phyloP scores from a whole-genome alignment of 441 rosid genomes.

The Populus hybrid region DNA sequence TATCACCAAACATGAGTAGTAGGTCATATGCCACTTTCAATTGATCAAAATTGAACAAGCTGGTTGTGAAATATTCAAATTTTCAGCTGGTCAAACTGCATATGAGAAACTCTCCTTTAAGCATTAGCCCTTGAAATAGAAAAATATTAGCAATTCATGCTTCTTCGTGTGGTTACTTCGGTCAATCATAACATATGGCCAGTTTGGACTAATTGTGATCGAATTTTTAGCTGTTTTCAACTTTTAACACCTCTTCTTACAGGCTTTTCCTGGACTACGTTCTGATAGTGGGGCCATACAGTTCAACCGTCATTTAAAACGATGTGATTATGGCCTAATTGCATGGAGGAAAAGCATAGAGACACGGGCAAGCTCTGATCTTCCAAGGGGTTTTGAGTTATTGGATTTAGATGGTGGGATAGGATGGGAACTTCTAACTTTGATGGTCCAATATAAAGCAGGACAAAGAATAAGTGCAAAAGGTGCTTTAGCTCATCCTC shows the following conservation, averaged over 20 bases:
- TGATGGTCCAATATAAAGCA: constrained; percentile 90
- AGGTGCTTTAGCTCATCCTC: constrained; percentile 84
- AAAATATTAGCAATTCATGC: neutral
- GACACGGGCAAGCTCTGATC: constrained; percentile 73
- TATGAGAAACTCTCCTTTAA: neutral
- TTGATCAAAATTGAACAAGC: neutral
- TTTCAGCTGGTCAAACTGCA: neutral
- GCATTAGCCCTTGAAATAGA: constrained; percentile 3
- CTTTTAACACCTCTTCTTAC: constrained; percentile 12
- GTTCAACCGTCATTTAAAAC: constrained; percentile 87
- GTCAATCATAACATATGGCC: neutral
- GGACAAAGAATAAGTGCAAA: constrained; percentile 87
- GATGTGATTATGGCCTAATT: constrained; percentile 77
- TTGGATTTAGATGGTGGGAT: constrained; percentile 77
- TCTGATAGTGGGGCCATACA: constrained; percentile 78
- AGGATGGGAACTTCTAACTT: constrained; percentile 95
- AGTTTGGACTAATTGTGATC: neutral
- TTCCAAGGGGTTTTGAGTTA: constrained; percentile 69
- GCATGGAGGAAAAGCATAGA: constrained; percentile 79
- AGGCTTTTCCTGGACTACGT: constrained; percentile 78
- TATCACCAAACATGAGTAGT: neutral
- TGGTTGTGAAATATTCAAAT: neutral
- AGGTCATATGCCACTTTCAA: neutral
- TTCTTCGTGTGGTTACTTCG: neutral
- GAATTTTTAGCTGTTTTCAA: constrained; percentile 10